phyloP scores from a whole-genome alignment of 345 rosid genomes.

The Schrenkiella parvula region DNA sequence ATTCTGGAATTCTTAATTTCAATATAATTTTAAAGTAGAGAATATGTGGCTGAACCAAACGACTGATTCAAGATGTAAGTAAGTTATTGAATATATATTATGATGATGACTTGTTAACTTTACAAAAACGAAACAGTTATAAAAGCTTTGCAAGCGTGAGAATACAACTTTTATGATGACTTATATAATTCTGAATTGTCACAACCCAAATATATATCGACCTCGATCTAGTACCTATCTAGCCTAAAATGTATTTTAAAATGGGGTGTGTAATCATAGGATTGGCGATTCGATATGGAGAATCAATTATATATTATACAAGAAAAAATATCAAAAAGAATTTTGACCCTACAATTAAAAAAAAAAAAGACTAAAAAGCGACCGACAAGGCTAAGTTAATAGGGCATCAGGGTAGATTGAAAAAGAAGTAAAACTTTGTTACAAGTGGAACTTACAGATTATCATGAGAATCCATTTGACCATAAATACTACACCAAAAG shows the following conservation, averaged over 20 bases:
- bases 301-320: background rate
- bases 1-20: background rate
- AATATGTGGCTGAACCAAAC: background rate
- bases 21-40: background rate
- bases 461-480: slow-evolving; percentile 34
- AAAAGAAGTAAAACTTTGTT: slow-evolving; percentile 30
- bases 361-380: background rate
- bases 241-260: background rate
- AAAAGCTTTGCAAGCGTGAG: slow-evolving; percentile 32
- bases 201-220: slow-evolving; percentile 9
- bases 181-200: background rate
- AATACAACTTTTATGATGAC: slow-evolving; percentile 12
- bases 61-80: background rate
- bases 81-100: background rate
- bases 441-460: slow-evolving; percentile 37
- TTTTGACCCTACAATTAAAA: background rate
- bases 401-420: slow-evolving; percentile 27
- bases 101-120: slow-evolving; percentile 15
- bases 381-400: slow-evolving; percentile 34
- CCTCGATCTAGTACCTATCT: background rate
- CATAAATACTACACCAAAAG: slow-evolving; percentile 15
- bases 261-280: slow-evolving; percentile 23
- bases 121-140: background rate
- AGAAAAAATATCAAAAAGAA: background rate
- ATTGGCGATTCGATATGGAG: slow-evolving; percentile 15